Evolutionary conservation across 2,329 filamentous ascomycete species (phyloP).

Genomic region (Fusarium sp.): DNA sequence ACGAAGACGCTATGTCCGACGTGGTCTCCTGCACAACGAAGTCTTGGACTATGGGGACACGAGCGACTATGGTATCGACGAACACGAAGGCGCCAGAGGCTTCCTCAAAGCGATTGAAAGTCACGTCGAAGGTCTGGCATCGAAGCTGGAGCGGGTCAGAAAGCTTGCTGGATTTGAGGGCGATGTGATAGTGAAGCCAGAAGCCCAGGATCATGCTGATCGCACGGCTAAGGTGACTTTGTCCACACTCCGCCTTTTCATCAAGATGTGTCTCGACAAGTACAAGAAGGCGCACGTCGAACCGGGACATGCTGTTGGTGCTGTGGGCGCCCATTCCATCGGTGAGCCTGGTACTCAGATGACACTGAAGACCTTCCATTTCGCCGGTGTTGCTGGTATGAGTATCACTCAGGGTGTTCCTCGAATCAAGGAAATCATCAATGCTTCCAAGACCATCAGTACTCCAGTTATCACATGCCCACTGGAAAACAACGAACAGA

Average conservation of each 20-base stretch:
- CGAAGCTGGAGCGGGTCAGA: slow-evolving; percentile 67
- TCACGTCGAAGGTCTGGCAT: slow-evolving; percentile 73
- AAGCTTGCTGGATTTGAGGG: slow-evolving; percentile 61
- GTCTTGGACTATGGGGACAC: slow-evolving; percentile 76
- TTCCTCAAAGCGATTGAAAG: slow-evolving; percentile 83
- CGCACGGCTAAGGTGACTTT: slow-evolving; percentile 86
- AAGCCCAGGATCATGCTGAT: slow-evolving; percentile 62
- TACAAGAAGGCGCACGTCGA: slow-evolving; percentile 93
- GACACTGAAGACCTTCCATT: slow-evolving; percentile 99
- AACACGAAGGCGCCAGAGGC: slow-evolving; percentile 82
- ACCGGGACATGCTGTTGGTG: slow-evolving; percentile 94
- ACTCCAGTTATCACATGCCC: slow-evolving; percentile 94
- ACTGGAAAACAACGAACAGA: slow-evolving; percentile 77
- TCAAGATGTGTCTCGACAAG: slow-evolving; percentile 85
- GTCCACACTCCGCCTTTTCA: slow-evolving; percentile 78
- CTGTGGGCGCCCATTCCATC: slow-evolving; percentile 96
- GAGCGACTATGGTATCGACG: slow-evolving; percentile 76
- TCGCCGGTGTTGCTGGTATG: slow-evolving; percentile 99
- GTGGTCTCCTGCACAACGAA: slow-evolving; percentile 70
- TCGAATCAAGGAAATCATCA: slow-evolving; percentile 99
- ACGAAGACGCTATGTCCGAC: slow-evolving; percentile 70
- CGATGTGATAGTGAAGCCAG: slow-evolving; percentile 31
- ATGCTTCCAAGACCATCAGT: slow-evolving; percentile 92
- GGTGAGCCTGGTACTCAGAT: slow-evolving; percentile 99
- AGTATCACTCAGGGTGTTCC: slow-evolving; percentile 99